These are phyloP conservation scores for Cynanchum wilfordii DNA, from an alignment of 257 asterid genomes.

Conservation along the genomic window DNA sequence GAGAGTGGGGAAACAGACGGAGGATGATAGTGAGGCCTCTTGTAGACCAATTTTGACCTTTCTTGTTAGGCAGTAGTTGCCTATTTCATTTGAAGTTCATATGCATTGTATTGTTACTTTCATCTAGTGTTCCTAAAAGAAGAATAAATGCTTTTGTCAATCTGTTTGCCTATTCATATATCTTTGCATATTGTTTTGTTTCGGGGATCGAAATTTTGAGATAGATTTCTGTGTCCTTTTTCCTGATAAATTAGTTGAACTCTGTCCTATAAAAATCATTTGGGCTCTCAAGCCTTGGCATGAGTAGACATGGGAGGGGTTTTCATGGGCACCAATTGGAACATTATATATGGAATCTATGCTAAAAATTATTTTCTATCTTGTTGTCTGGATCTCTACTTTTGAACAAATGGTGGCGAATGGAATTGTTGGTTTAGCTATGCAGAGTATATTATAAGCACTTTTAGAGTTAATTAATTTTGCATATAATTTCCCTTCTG, in stretches of 20 bases:
- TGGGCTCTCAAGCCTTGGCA: neutral
- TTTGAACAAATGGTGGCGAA: too few relatives aligned
- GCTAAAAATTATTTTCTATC: too few relatives aligned
- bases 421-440: too few relatives aligned
- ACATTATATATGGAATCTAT: too few relatives aligned
- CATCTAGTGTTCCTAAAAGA: neutral
- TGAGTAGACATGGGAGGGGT: neutral
- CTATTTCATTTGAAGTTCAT: neutral
- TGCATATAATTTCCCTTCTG: neutral
- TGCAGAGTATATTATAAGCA: too few relatives aligned
- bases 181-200: neutral
- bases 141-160: neutral
- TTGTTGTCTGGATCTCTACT: too few relatives aligned
- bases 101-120: neutral
- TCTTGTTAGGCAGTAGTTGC: neutral
- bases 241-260: neutral
- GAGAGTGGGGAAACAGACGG: neutral
- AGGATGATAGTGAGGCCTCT: neutral
- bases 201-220: neutral
- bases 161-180: neutral
- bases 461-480: neutral
- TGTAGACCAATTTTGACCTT: neutral
- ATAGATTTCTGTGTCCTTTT: neutral
- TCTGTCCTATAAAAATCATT: neutral
- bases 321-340: neutral